Evolutionary conservation across 176 grass and related monocot species (phyloP).

Genomic region (Stipa capillata): DNA sequence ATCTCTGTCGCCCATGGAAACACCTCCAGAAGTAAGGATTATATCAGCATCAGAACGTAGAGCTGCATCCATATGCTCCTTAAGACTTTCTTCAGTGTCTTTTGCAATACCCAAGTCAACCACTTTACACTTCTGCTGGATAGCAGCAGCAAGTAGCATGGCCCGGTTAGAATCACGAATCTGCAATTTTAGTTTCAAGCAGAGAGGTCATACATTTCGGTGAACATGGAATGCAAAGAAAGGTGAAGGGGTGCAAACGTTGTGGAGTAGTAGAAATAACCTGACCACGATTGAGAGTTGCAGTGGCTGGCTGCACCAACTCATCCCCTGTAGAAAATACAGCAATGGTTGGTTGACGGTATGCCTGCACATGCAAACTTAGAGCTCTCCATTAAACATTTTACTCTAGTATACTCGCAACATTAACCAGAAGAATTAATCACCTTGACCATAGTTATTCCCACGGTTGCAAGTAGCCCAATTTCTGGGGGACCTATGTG

Average conservation of each 20-base stretch:
- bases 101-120: slow-evolving; percentile 84
- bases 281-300: slow-evolving; percentile 73
- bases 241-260: neutral
- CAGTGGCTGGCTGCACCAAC: slow-evolving; percentile 62
- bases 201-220: neutral
- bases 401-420: neutral
- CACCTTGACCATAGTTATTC: slow-evolving; percentile 75
- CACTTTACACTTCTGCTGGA: slow-evolving; percentile 75
- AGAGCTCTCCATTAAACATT: neutral
- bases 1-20: slow-evolving; percentile 97
- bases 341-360: slow-evolving; percentile 57
- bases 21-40: slow-evolving; percentile 83
- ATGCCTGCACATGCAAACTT: slow-evolving; percentile 40
- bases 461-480: slow-evolving; percentile 74
- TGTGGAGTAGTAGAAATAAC: slow-evolving; percentile 35
- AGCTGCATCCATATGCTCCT: slow-evolving; percentile 57
- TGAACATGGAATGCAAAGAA: neutral
- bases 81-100: slow-evolving; percentile 78
- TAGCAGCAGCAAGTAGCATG: slow-evolving; percentile 78
- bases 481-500: slow-evolving; percentile 79
- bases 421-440: neutral
- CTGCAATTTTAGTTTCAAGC: slow-evolving; percentile 36
- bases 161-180: slow-evolving; percentile 93
- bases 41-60: slow-evolving; percentile 65
- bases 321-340: slow-evolving; percentile 95